A percentile compares a stretch with the other conserved stretches of the same genome.
Evolutionary conservation across 129 eudicot genomes (phyloP).

Genomic region (Arctium minus): DNA sequence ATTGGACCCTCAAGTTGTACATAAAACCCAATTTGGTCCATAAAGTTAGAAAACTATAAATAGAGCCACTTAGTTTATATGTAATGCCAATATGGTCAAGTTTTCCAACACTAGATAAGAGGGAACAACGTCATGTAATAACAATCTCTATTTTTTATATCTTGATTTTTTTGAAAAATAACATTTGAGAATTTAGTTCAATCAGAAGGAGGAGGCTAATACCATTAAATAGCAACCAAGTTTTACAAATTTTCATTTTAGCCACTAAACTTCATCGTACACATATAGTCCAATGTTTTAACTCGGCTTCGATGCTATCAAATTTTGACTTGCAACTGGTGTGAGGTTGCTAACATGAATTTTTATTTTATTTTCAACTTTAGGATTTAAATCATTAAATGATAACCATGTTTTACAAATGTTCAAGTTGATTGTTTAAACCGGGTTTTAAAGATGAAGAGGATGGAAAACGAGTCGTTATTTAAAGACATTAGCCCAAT

Average conservation of each 20-base stretch:
- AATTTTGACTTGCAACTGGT: background rate
- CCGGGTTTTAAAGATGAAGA: background rate
- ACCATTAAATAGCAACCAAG: background rate
- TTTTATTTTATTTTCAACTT: no score
- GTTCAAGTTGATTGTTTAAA: no score
- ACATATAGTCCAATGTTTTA: background rate
- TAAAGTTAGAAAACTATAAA: background rate
- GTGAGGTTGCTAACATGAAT: background rate
- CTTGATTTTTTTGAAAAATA: no score
- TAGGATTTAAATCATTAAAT: background rate
- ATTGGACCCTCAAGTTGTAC: background rate
- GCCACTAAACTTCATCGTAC: background rate
- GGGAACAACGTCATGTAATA: background rate
- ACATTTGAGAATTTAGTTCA: background rate
- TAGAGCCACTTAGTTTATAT: background rate
- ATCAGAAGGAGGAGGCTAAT: background rate
- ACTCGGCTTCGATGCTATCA: background rate
- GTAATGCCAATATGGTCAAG: background rate
- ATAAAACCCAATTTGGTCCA: background rate
- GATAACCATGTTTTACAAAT: background rate
- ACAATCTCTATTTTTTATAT: background rate
- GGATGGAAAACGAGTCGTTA: background rate
- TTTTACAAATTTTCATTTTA: no score
- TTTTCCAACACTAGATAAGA: background rate
- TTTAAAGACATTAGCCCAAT: background rate